These are phyloP conservation scores for Emydomyces testavorans DNA, from an alignment of 2,329 filamentous ascomycete species.

Conservation along the genomic window DNA sequence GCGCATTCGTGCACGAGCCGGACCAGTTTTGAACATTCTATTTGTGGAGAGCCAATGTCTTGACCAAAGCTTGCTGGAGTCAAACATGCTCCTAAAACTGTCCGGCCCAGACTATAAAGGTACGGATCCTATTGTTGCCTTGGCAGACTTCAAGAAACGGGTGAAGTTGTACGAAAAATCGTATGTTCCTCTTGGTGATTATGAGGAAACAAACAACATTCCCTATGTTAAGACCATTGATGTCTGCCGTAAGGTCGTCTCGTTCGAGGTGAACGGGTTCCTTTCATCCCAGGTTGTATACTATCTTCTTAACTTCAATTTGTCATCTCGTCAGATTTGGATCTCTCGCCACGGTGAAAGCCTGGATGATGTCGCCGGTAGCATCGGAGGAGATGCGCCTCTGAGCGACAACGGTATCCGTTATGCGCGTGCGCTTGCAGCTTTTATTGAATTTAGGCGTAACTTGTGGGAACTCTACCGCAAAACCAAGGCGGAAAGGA, in stretches of 20 bases:
- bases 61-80: slow-evolving; percentile 72
- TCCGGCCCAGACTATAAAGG: slow-evolving; percentile 92
- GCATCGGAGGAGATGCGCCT: slow-evolving; percentile 81
- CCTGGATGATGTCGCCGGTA: slow-evolving; percentile 71
- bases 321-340: slow-evolving; percentile 93
- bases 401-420: slow-evolving; percentile 67
- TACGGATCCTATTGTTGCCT: slow-evolving; percentile 73
- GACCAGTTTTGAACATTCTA: slow-evolving; percentile 73
- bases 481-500: slow-evolving; percentile 61
- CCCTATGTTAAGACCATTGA: slow-evolving; percentile 98
- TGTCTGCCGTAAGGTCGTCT: slow-evolving; percentile 85
- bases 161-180: slow-evolving; percentile 89
- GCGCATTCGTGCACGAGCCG: slow-evolving; percentile 68
- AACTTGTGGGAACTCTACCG: slow-evolving; percentile 74
- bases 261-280: slow-evolving; percentile 83
- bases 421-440: slow-evolving; percentile 68
- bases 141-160: slow-evolving; percentile 84
- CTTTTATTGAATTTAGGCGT: slow-evolving; percentile 72
- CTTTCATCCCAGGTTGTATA: slow-evolving; percentile 84
- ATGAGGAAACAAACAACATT: slow-evolving; percentile 81
- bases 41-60: slow-evolving; percentile 93
- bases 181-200: slow-evolving; percentile 80
- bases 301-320: slow-evolving; percentile 92
- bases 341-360: slow-evolving; percentile 93
- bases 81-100: slow-evolving; percentile 94